These are phyloP conservation scores for Sporothrix inflata DNA, from an alignment of 2,329 filamentous ascomycete genomes.

Conservation along the genomic window DNA sequence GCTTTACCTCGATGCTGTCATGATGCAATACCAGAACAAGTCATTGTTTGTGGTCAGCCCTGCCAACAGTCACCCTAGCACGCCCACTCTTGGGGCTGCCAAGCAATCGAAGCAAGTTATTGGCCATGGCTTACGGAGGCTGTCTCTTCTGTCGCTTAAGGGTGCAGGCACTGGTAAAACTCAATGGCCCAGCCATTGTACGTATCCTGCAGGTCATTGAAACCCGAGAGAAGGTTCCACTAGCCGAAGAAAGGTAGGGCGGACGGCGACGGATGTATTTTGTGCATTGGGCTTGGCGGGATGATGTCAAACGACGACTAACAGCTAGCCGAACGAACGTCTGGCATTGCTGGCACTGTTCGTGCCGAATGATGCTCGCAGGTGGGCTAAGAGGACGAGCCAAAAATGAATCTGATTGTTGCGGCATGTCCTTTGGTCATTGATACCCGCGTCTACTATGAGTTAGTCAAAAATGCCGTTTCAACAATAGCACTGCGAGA, in stretches of 20 bases:
- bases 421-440: neutral
- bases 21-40: too few species aligned
- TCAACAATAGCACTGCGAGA: neutral
- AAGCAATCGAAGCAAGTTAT: neutral
- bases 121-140: neutral
- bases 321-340: neutral
- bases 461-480: neutral
- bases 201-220: neutral
- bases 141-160: neutral
- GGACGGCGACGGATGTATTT: conserved; percentile 3
- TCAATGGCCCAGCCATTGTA: neutral
- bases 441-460: neutral
- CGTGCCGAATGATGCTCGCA: neutral
- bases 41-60: conserved; percentile 6
- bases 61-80: conserved; percentile 20
- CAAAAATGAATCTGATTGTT: neutral
- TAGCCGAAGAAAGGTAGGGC: conserved; percentile 5
- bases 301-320: neutral
- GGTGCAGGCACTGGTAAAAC: neutral
- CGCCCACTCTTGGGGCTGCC: neutral
- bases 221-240: neutral
- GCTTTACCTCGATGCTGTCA: neutral
- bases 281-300: conserved; percentile 1
- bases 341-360: neutral
- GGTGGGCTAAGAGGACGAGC: neutral